Evolutionary conservation across 768 basidiomycete genomes (phyloP).

Genomic region (Rhodotorula paludigena): DNA sequence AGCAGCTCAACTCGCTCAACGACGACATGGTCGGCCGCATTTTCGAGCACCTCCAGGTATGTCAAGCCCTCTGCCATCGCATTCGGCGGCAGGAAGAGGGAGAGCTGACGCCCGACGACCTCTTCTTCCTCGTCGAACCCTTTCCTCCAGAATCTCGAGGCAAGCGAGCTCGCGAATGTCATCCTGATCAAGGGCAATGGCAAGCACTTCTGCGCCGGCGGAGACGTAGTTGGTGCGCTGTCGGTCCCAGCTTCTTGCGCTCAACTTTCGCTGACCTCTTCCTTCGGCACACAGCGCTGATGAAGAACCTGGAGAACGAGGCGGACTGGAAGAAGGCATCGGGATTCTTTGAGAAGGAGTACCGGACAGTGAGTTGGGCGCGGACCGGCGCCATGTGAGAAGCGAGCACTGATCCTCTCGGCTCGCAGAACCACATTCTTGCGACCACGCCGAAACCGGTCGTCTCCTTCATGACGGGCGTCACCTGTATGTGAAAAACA

Average conservation of each 20-base stretch:
- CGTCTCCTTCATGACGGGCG: conserved; percentile 80
- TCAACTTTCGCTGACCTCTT: not conserved
- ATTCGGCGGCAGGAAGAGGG: not conserved
- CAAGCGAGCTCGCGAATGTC: conserved; percentile 63
- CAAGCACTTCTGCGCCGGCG: conserved; percentile 87
- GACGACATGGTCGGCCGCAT: conserved; percentile 69
- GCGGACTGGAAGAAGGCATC: conserved; percentile 62
- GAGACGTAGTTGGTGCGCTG: conserved; percentile 78
- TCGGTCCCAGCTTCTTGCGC: conserved; percentile 2
- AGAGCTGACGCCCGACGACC: not conserved
- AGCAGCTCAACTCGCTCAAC: conserved; percentile 76
- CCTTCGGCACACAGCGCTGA: conserved; percentile 15
- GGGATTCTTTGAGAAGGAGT: conserved; percentile 85
- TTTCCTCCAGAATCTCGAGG: conserved; percentile 60
- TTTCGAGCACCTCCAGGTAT: conserved; percentile 68
- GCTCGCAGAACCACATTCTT: conserved; percentile 34
- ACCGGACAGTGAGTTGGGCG: conserved; percentile 42
- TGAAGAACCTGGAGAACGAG: conserved; percentile 46
- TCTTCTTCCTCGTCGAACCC: not conserved
- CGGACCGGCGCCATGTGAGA: too few relatives aligned
- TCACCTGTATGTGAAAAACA: conserved; percentile 53
- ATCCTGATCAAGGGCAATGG: conserved; percentile 64
- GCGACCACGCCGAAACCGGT: conserved; percentile 64
- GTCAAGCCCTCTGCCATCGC: not conserved
- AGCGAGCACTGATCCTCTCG: too few relatives aligned